Base-by-base conservation (phyloP, 345 rosid genomes). In the Durio zibethinus region DNA sequence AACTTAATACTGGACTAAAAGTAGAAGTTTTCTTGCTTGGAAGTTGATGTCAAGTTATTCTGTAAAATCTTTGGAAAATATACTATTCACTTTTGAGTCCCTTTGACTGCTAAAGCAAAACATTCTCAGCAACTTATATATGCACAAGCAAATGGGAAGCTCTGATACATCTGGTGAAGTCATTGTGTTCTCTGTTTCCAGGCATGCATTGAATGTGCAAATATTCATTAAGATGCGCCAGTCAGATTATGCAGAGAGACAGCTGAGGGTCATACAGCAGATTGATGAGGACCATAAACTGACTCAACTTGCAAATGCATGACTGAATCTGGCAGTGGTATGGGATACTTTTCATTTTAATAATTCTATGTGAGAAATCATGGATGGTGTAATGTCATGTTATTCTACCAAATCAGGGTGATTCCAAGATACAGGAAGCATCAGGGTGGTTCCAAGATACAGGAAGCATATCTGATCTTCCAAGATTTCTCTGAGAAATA, bases 371-470 rank as follows among this genome's bases (percentile, higher is more conserved):
- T 11, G 16, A 47, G 71, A 66, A 79, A 57, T 31, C 66, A 45
- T 43, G 73, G 29, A 59, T 63, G 38, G 65, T 36, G 16, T 20
- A 21, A 23, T 70, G 56, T 43, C 73, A 10, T 68, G 10, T 21
- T 76, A 6, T 77, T 85, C 40, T 78, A 42, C 80, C 72, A 36
- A 79, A 74, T 40, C 80, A 95, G 99, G 98, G 99, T 38, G 99
- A 94, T 77, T 90, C 99, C 77, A 96, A 96, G 88, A 83, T 96
- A 76, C 97, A 96, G 85, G 99, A 96, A 88, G 98, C 97, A 42
- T 89, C 80, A 95, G 99, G 98, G 99, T 38, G 99, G 97, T 77
- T 90, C 99, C 77, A 96, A 96, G 88, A 83, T 96, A 76, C 97
- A 96, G 85, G 99, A 96, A 88, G 98, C 97, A 42, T 89, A 88